phyloP scores from a whole-genome alignment of 2,329 filamentous ascomycete species.

The Sporothrix curviconia region DNA sequence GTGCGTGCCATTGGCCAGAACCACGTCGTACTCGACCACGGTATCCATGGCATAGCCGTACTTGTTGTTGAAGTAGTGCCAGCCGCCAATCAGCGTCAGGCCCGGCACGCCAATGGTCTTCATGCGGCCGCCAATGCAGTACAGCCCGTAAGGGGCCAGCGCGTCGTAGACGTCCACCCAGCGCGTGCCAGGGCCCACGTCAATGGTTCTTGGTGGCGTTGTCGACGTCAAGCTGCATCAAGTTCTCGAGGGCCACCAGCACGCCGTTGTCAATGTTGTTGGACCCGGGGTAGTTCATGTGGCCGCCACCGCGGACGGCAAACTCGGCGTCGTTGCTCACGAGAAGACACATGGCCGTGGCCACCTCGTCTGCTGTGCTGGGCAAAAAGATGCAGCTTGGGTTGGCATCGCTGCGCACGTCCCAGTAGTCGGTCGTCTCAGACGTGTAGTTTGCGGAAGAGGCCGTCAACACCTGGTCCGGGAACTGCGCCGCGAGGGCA shows the following conservation, averaged over 20 bases:
- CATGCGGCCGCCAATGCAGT: conserved; percentile 29
- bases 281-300: conserved; percentile 28
- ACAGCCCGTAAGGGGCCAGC: conserved; percentile 27
- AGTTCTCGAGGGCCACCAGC: conserved; percentile 30
- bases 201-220: conserved; percentile 25
- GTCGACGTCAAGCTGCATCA: conserved; percentile 28
- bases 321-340: conserved; percentile 24
- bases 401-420: conserved; percentile 20
- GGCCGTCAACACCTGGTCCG: neutral
- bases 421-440: conserved; percentile 25
- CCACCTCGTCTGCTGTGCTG: conserved; percentile 21
- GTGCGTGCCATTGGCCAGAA: conserved; percentile 33
- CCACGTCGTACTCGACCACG: conserved; percentile 32
- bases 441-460: conserved; percentile 20
- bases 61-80: conserved; percentile 24
- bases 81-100: conserved; percentile 31
- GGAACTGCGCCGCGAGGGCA: neutral
- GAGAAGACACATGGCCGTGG: conserved; percentile 23
- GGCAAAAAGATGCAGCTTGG: conserved; percentile 30
- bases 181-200: conserved; percentile 30
- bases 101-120: conserved; percentile 32
- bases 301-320: conserved; percentile 34
- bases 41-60: conserved; percentile 35
- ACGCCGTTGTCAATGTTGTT: conserved; percentile 33
- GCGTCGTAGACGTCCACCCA: conserved; percentile 34